Evolutionary conservation across 805 yeast genomes (phyloP), one percentile per base, ranked within the genome.

Genomic region (Wickerhamomyces chaumierensis): DNA sequence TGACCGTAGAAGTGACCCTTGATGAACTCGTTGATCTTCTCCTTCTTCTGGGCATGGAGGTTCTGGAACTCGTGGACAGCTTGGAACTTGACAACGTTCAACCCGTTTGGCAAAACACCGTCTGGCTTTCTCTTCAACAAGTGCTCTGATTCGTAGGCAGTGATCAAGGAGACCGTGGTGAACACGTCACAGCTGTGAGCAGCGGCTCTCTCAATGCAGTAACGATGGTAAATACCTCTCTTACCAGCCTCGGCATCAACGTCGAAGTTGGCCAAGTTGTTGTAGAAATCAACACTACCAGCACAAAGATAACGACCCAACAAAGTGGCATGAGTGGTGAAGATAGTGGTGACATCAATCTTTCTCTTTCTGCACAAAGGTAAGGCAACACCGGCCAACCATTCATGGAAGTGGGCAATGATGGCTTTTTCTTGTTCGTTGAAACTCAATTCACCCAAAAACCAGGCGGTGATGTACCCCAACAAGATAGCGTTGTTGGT

Each of bases 41-140:
- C 95, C 68, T 90, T 90, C 62, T 81, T 79, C 48, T 79, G 62
- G 19, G 96, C 96, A 65, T 90, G 98, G 61, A 90, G 68, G 61
- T 92, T 90, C 64, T 90, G 98, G 66, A 90, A 90, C 65, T 90
- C 98, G 62, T 90, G 98, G 49, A 90, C 95, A 1, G 97, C 97
- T 54, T 84, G 90, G 63, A 90, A 90, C 65, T 90, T 90, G 46
- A 88, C 86, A 39, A 90, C 97, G 57, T 90, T 90, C 45, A 90
- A 70, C 18, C 98, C 98, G 57, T 90, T 90, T 39, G 98, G 98
- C 56, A 92, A 72, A 18, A 90, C 96, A 3, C 98, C 98, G 56
- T 90, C 98, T 1, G 98, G 98, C 60, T 90, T 88, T 46, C 98
- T 74, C 56, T 90, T 92, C 48, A 90, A 70, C 60, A 90, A 68